phyloP scores from a whole-genome alignment of 1,284 basidiomycete species.

The Papiliotrema flavescens region DNA sequence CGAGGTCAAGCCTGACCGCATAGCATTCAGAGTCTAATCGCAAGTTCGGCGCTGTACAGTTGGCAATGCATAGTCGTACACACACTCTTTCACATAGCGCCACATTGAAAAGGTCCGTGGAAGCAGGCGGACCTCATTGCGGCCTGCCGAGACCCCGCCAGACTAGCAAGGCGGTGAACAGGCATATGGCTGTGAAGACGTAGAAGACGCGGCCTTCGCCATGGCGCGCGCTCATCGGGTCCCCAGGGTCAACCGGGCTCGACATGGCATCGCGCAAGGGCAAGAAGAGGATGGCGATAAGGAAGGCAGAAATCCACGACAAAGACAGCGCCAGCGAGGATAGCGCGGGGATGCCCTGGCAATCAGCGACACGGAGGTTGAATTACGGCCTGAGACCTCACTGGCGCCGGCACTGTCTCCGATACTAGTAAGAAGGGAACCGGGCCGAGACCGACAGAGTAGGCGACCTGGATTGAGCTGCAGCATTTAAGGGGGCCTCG shows the following conservation, averaged over 20 bases:
- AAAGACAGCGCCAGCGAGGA: conserved; percentile 76
- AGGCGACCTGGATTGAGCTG: conserved; percentile 59
- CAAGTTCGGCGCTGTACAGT: not conserved
- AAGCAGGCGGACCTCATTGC: not conserved
- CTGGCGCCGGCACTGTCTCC: conserved; percentile 79
- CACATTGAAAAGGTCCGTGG: not conserved
- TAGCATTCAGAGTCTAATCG: conserved; percentile 39
- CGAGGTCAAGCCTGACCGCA: conserved; percentile 54
- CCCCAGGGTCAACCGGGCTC: conserved; percentile 24
- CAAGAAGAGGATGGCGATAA: conserved; percentile 76
- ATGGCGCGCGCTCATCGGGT: conserved; percentile 30
- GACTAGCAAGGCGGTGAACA: conserved; percentile 23
- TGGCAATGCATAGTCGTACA: not conserved
- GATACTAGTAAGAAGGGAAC: conserved; percentile 88
- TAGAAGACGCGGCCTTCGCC: conserved; percentile 80
- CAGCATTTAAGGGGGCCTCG: not conserved
- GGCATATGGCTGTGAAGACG: conserved; percentile 58
- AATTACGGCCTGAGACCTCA: conserved; percentile 47
- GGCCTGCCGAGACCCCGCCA: conserved; percentile 21
- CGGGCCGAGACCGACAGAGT: conserved; percentile 85
- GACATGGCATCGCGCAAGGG: conserved; percentile 69
- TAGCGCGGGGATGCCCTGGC: conserved; percentile 73
- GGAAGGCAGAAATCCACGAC: conserved; percentile 84
- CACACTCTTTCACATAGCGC: not conserved
- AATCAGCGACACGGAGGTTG: not conserved